These are phyloP conservation scores for Gliomastix tumulicola DNA, from an alignment of 2,329 filamentous ascomycete genomes.

Conservation along the genomic window DNA sequence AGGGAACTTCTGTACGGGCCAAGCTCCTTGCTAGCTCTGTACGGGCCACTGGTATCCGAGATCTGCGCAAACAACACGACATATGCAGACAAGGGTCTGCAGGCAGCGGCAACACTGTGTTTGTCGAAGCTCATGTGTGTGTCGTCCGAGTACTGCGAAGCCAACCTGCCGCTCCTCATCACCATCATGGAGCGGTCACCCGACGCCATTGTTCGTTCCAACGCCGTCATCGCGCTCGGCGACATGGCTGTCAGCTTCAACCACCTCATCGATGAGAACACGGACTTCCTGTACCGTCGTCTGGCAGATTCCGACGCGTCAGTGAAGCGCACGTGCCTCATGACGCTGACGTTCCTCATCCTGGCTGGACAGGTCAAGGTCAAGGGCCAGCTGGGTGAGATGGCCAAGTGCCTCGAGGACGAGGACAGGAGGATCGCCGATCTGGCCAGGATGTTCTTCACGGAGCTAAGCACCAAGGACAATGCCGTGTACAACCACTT, in stretches of 20 bases:
- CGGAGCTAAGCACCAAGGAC: slow-evolving; percentile 93
- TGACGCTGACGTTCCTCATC: slow-evolving; percentile 97
- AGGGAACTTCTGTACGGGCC: slow-evolving; percentile 77
- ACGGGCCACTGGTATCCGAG: slow-evolving; percentile 85
- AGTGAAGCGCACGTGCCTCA: slow-evolving; percentile 94
- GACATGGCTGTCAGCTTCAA: slow-evolving; percentile 99
- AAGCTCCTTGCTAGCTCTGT: slow-evolving; percentile 78
- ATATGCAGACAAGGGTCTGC: slow-evolving; percentile 83
- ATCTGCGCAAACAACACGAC: slow-evolving; percentile 92
- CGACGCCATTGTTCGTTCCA: slow-evolving; percentile 87
- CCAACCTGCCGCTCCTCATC: slow-evolving; percentile 85
- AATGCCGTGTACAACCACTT: slow-evolving; percentile 99
- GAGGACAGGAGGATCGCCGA: slow-evolving; percentile 92
- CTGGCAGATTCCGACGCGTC: slow-evolving; percentile 82
- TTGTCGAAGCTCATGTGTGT: slow-evolving; percentile 99
- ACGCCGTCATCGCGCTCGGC: slow-evolving; percentile 91
- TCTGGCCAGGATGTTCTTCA: slow-evolving; percentile 96
- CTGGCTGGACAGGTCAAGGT: slow-evolving; percentile 97
- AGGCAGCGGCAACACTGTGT: slow-evolving; percentile 88
- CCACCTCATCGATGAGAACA: slow-evolving; percentile 97
- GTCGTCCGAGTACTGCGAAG: slow-evolving; percentile 91
- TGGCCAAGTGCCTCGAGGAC: slow-evolving; percentile 98
- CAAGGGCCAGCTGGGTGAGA: slow-evolving; percentile 95
- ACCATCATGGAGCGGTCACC: slow-evolving; percentile 95
- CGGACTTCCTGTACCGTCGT: slow-evolving; percentile 91